Evolutionary conservation across 768 basidiomycete species (phyloP).

Genomic region (Brasilioporus rufonigricans): DNA sequence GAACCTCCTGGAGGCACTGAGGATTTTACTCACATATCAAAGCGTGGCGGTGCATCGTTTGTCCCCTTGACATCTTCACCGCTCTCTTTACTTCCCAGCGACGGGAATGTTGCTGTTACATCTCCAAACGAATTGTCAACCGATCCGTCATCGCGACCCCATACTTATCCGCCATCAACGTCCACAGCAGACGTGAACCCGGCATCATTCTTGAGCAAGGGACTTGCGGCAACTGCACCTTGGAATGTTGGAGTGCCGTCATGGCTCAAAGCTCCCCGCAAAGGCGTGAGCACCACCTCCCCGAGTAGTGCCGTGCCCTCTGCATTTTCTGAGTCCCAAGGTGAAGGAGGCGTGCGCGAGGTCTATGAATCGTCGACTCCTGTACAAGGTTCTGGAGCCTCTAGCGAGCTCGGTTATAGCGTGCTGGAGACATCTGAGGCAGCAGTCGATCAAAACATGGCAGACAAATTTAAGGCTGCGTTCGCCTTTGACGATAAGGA

Average conservation of each 20-base stretch:
- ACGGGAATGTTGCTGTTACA: constrained; percentile 3
- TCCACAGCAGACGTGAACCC: constrained; percentile 47
- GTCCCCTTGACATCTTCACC: constrained; percentile 55
- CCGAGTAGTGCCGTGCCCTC: constrained; percentile 26
- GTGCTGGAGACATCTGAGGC: constrained; percentile 74
- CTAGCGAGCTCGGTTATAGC: constrained; percentile 71
- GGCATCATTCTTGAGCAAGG: constrained; percentile 39
- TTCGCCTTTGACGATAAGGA: constrained; percentile 94
- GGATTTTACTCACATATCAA: constrained; percentile 72
- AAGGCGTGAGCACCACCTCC: constrained; percentile 34
- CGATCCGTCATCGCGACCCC: constrained; percentile 41
- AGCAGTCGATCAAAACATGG: constrained; percentile 56
- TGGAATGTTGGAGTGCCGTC: constrained; percentile 73
- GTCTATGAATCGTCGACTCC: constrained; percentile 40
- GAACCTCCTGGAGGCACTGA: constrained; percentile 43
- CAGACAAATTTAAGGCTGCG: constrained; percentile 71
- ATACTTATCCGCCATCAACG: constrained; percentile 81
- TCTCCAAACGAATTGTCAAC: constrained; percentile 10
- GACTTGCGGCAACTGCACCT: constrained; percentile 32
- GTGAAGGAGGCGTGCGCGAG: constrained; percentile 50
- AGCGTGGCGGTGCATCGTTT: constrained; percentile 52
- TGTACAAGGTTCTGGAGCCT: constrained; percentile 29
- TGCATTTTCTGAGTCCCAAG: constrained; percentile 21
- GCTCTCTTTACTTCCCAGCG: constrained; percentile 16
- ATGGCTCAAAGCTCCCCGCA: constrained; percentile 59